Conservation (phyloP, 352 stramenopile species). For the Globisporangium cystogenes region DNA sequence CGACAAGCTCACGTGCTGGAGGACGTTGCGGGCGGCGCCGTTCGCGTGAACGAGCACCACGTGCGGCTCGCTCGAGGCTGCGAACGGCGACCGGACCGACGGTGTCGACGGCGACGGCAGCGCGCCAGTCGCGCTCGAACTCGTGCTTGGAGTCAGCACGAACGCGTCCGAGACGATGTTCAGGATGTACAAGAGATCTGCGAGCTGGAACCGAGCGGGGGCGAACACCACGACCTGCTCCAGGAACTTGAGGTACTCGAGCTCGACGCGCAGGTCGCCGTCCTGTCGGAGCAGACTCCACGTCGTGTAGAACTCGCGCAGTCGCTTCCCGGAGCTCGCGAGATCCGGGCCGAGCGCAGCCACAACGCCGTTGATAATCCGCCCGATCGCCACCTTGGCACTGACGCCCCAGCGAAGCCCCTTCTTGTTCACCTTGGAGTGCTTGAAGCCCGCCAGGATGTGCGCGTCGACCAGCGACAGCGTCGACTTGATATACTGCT, state of each 20-base stretch:
- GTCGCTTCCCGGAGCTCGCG: conserved; percentile 24
- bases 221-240: conserved; percentile 83
- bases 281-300: conserved; percentile 70
- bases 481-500: conserved; percentile 77
- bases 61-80: conserved; percentile 14
- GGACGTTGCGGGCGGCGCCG: conserved; percentile 46
- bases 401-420: conserved; percentile 41
- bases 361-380: conserved; percentile 68
- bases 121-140: neutral
- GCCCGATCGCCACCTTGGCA: conserved; percentile 47
- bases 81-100: conserved; percentile 13
- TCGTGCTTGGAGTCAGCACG: neutral
- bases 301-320: conserved; percentile 65
- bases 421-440: conserved; percentile 62
- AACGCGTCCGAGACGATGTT: conserved; percentile 46
- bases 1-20: conserved; percentile 68
- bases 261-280: conserved; percentile 60
- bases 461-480: conserved; percentile 70
- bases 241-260: conserved; percentile 77
- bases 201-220: conserved; percentile 45
- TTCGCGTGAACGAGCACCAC: conserved; percentile 43
- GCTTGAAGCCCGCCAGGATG: conserved; percentile 65
- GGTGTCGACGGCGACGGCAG: conserved; percentile 14
- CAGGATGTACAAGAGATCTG: conserved; percentile 59
- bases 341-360: conserved; percentile 58